Conservation (phyloP, 2,329 filamentous ascomycete genomes). For the Xylaria sp. region DNA sequence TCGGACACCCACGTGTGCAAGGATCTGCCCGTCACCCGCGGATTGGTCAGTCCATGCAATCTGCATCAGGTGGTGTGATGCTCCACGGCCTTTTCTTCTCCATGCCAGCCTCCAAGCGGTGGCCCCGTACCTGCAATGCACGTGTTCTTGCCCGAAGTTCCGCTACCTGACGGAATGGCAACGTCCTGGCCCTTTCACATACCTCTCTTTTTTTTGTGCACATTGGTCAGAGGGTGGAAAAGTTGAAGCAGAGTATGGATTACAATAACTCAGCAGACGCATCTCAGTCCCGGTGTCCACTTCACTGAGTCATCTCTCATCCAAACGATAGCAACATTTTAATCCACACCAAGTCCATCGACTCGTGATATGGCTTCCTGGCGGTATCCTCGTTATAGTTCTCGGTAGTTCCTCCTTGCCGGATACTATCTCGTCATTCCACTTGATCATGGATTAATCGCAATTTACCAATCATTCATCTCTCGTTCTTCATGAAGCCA, state of each 20-base stretch:
- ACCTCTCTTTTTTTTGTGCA: neutral
- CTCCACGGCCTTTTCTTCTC: conserved; percentile 44
- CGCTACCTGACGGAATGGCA: conserved; percentile 25
- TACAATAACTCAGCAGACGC: conserved; percentile 12
- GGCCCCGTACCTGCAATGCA: conserved; percentile 37
- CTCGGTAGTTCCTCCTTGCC: conserved; percentile 13
- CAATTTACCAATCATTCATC: conserved; percentile 23
- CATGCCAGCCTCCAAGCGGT: conserved; percentile 40
- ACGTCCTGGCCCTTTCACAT: conserved; percentile 4
- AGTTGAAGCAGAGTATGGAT: neutral
- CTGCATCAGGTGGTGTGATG: conserved; percentile 42
- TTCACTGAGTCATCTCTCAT: conserved; percentile 18
- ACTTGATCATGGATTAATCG: conserved; percentile 35
- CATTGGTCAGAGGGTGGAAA: neutral
- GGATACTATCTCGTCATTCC: conserved; percentile 29
- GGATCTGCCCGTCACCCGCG: conserved; percentile 50
- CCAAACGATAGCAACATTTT: conserved; percentile 20
- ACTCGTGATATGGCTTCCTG: conserved; percentile 25
- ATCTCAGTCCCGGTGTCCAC: conserved; percentile 10
- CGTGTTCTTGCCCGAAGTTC: conserved; percentile 24
- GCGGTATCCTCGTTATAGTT: conserved; percentile 10
- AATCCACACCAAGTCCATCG: conserved; percentile 12
- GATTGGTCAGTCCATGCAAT: conserved; percentile 40
- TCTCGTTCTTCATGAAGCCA: conserved; percentile 37
- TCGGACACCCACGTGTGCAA: conserved; percentile 50